Base-by-base conservation (phyloP, 1,139 yeast species). In the Sporopachydermia cereana region DNA sequence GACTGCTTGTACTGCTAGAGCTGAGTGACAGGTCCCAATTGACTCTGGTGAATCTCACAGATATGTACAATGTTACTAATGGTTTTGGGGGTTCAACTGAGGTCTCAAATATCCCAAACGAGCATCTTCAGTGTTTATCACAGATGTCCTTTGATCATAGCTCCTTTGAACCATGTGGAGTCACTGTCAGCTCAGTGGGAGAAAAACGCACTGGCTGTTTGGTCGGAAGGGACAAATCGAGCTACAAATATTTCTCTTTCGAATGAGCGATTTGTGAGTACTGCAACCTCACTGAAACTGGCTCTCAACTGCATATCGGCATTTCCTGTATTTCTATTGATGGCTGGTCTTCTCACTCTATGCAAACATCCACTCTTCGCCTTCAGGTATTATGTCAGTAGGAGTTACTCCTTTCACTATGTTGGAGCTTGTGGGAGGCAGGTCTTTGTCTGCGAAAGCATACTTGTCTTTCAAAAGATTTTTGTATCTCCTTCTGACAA, bases 1-100 rank as follows among this genome's bases (percentile, higher is more conserved):
- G 41, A 3, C 25, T 54, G n/a, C 36, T 52, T 39, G 36, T 46
- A n/a, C 25, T 52, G 34, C 23, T 31, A 18, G 42, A 29, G 7
- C n/a, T 12, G 12, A 27, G n/a, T 27, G 30, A 27, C n/a, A n/a
- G n/a, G 30, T 27, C 30, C 30, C 30, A 27, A n/a, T 27, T 27
- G 30, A 27, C n/a, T 12, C n/a, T n/a, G n/a, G n/a, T 27, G 12
- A n/a, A 27, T 27, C n/a, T 27, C 12, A 12, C n/a, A n/a, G n/a
- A n/a, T n/a, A n/a, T n/a, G n/a, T n/a, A n/a, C n/a, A n/a, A n/a
- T n/a, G n/a, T n/a, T n/a, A n/a, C n/a, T n/a, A n/a, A n/a, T n/a
- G n/a, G n/a, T n/a, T n/a, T n/a, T n/a, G n/a, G n/a, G n/a, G n/a
- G n/a, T n/a, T n/a, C n/a, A n/a, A n/a, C n/a, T n/a, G n/a, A n/a